Evolutionary conservation across 108 stramenopile species (phyloP).

Genomic region (Licmophora abbreviata): DNA sequence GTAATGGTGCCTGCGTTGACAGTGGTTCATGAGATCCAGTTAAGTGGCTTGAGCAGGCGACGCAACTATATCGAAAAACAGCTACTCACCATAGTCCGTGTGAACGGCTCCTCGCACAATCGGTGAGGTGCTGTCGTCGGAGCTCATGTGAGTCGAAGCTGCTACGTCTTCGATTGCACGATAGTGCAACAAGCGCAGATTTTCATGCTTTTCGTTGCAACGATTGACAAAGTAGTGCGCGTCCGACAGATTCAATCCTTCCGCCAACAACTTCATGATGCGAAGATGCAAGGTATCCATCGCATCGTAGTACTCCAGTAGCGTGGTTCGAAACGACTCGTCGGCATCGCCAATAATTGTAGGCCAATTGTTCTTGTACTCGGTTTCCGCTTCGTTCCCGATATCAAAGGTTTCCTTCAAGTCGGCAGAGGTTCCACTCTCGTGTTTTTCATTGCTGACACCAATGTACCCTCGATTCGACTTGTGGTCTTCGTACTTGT

Average conservation of each 20-base stretch:
- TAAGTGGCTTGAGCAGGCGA: slow-evolving; percentile 6
- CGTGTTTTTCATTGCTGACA: slow-evolving; percentile 35
- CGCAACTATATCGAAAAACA: slow-evolving; percentile 3
- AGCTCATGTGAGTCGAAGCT: slow-evolving; percentile 4
- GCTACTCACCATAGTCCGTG: slow-evolving; percentile 42
- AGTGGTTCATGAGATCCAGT: slow-evolving; percentile 32
- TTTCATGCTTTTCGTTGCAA: slow-evolving; percentile 22
- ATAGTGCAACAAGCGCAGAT: slow-evolving; percentile 23
- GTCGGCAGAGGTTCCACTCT: slow-evolving; percentile 16
- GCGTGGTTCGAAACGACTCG: slow-evolving; percentile 17
- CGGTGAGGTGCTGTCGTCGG: slow-evolving; percentile 3
- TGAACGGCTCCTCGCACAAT: slow-evolving; percentile 27
- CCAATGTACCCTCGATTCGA: slow-evolving; percentile 61
- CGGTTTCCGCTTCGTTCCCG: slow-evolving; percentile 10
- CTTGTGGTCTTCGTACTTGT: slow-evolving; percentile 25
- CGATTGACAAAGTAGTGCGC: slow-evolving; percentile 10
- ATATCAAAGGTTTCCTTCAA: slow-evolving; percentile 29
- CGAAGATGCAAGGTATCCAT: slow-evolving; percentile 17
- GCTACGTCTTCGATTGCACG: neutral
- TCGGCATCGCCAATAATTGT: slow-evolving; percentile 15
- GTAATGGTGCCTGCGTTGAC: slow-evolving; percentile 58
- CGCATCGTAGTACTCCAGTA: slow-evolving; percentile 38
- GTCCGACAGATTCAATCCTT: slow-evolving; percentile 12
- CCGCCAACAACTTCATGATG: slow-evolving; percentile 16
- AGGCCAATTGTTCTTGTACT: slow-evolving; percentile 18